A percentile compares a stretch with the other conserved stretches of the same genome.
phyloP scores from a whole-genome alignment of 495 filamentous ascomycete species.

The Tuber magnatum region DNA sequence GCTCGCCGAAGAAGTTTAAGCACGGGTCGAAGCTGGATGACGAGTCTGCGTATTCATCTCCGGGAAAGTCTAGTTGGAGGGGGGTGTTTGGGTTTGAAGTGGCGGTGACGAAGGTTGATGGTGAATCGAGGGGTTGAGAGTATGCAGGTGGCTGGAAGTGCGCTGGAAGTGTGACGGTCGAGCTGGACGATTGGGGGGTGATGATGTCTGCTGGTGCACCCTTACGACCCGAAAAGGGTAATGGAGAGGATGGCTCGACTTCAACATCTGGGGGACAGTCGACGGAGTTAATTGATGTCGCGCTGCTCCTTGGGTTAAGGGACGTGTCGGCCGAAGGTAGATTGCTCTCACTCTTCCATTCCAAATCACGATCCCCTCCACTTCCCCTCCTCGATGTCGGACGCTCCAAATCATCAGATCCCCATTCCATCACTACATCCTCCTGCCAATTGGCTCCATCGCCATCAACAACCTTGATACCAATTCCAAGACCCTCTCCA shows the following conservation, averaged over 20 bases:
- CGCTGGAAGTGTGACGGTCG: conserved; percentile 24
- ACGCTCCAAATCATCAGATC: conserved; percentile 23
- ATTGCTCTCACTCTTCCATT: not conserved
- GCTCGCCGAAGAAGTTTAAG: conserved; percentile 38
- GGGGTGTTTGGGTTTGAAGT: conserved; percentile 36
- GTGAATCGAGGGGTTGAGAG: conserved; percentile 35
- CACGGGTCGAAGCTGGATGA: conserved; percentile 33
- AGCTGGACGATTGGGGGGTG: conserved; percentile 31
- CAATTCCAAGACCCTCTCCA: conserved; percentile 47
- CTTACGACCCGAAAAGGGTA: conserved; percentile 9
- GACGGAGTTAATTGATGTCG: conserved; percentile 2
- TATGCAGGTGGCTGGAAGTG: conserved; percentile 18
- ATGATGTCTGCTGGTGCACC: conserved; percentile 38
- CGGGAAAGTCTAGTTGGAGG: conserved; percentile 32
- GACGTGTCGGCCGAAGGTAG: conserved; percentile 17
- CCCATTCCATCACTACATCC: conserved; percentile 39
- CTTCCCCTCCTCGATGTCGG: conserved; percentile 21
- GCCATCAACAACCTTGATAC: conserved; percentile 48
- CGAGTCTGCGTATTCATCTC: conserved; percentile 30
- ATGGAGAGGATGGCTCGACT: conserved; percentile 16
- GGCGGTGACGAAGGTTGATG: conserved; percentile 36
- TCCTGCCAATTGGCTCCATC: conserved; percentile 38
- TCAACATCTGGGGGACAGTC: conserved; percentile 14
- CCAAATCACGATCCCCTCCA: conserved; percentile 13
- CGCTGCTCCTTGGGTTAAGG: conserved; percentile 20